Conservation (phyloP, 495 filamentous ascomycete genomes). For the Cladorrhinum samala region DNA sequence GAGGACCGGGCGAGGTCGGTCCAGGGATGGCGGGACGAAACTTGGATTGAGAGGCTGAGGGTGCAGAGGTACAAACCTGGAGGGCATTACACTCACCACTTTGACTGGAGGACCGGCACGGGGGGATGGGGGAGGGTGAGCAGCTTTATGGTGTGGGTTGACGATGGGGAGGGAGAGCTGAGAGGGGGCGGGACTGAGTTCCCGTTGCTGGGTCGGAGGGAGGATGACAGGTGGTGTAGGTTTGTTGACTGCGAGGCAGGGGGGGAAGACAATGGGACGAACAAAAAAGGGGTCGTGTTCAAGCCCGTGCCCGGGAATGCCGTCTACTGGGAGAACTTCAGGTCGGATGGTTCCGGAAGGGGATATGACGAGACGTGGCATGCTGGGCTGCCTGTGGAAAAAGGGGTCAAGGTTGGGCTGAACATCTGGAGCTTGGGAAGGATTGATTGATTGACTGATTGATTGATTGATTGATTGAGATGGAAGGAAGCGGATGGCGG, state of each 20-base stretch:
- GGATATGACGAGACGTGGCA: constrained; percentile 45
- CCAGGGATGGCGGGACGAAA: constrained; percentile 42
- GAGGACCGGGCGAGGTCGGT: constrained; percentile 35
- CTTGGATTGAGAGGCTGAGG: constrained; percentile 41
- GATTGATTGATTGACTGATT: constrained; percentile 15
- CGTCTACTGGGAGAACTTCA: constrained; percentile 48
- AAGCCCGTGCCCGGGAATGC: constrained; percentile 39
- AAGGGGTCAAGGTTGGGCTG: constrained; percentile 40
- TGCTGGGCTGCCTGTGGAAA: constrained; percentile 38
- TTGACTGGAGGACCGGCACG: constrained; percentile 38
- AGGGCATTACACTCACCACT: constrained; percentile 41
- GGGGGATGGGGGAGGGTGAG: constrained; percentile 43
- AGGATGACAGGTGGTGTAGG: constrained; percentile 34
- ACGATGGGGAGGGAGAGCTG: constrained; percentile 22
- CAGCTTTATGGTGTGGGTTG: constrained; percentile 43
- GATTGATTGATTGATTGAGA: background rate
- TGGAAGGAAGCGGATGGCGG: background rate
- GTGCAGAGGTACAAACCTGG: constrained; percentile 36
- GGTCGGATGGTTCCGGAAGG: constrained; percentile 35
- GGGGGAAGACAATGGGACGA: constrained; percentile 6
- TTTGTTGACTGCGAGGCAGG: constrained; percentile 35
- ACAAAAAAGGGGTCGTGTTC: constrained; percentile 31
- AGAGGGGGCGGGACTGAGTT: constrained; percentile 43
- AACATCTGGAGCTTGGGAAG: constrained; percentile 45
- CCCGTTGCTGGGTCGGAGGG: constrained; percentile 24